Base-by-base conservation (phyloP, 2,329 filamentous ascomycete genomes). In the Colletotrichum lindemuthianum region DNA sequence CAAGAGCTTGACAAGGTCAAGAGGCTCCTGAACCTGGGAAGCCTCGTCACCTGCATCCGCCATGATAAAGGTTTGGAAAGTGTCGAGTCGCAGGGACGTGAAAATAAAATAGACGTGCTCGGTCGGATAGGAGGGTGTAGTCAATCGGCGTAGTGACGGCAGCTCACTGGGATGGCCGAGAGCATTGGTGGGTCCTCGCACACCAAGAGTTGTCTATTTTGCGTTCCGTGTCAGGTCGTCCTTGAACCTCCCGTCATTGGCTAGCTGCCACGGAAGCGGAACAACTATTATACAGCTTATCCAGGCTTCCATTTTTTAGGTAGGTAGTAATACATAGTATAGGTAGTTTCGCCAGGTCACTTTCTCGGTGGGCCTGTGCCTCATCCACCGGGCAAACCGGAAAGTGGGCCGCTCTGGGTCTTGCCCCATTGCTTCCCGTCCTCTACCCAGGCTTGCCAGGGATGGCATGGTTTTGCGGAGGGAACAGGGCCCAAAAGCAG, bases 1-100 rank as follows among this genome's bases (percentile, higher is more conserved):
- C 70, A 95, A 92, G 60, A 99, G 88, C 71, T 94, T 92, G 71
- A 99, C 96, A 45, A 99, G 89, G 78, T 98, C 96, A 74, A 99
- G 90, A 59, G 96, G 95, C 82, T 99, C 95, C 57, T 94, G 90
- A 61, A 93, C 91, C 61, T 91, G 86, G 70, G 85, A 83, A 63
- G 87, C 83, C 70, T 90, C 88, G 75, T 93, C 91, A 75, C 91
- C 92, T 68, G 84, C 86, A 79, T 97, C 94, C 72, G 94, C 92
- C 94, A 97, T 97, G 66, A 69, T 80, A 69, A 69, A 49, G 41
- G 10, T 3, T 32, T 12, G 49, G 16, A 41, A 49, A 41, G 33
- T 33, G 33, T 56, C 43, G 39, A 9, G 37, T 59, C 55, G 48
- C 24, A 37, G 16, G 45, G 37, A 13, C 15, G 13, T 47, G 39